Evolutionary conservation across 352 stramenopile species (phyloP), one percentile per base, ranked within the genome.

Genomic region (Phytophthora sp.): DNA sequence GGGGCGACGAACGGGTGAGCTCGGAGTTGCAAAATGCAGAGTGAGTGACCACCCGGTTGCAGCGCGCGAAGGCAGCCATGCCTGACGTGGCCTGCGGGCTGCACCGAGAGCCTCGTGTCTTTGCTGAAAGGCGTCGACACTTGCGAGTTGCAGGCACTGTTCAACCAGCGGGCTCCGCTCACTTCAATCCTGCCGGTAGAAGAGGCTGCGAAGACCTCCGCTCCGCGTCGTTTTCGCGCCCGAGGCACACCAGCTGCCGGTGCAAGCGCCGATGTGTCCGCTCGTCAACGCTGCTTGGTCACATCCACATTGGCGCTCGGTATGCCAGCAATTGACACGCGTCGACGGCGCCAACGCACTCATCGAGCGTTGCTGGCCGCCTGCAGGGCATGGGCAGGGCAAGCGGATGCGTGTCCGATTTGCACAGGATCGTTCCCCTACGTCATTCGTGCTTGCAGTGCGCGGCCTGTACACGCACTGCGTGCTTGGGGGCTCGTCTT

Each of bases 341-440:
- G 58, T 59, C 34, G 21, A 34, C 35, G n/a, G n/a, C 2, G 17
- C 3, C 26, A 26, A 17, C 39, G 51, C 60, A 69, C 60, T 69
- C 60, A 64, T 64, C 53, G 11, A 11, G 9, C 23, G 18, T 12
- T 26, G 32, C 4, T 21, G 11, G 27, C 21, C 28, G 34, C 43
- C 50, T 68, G 31, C 42, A 52, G 42, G 43, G 44, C 60, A 57
- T 54, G 52, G 37, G 26, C 52, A 10, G 27, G 60, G 53, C 60
- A 44, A 68, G n/a, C 43, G 30, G 60, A 48, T 69, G 43, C 46
- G 44, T 63, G 44, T 63, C 52, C 10, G 60, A 59, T 64, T 58
- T 56, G 51, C 39, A 26, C n/a, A n/a, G n/a, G 50, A 54, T 48
- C 24, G 35, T 52, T 52, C 15, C 24, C 13, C 18, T 12, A 38